phyloP scores from a whole-genome alignment of 331 rosid species.

The Malus hybrid region DNA sequence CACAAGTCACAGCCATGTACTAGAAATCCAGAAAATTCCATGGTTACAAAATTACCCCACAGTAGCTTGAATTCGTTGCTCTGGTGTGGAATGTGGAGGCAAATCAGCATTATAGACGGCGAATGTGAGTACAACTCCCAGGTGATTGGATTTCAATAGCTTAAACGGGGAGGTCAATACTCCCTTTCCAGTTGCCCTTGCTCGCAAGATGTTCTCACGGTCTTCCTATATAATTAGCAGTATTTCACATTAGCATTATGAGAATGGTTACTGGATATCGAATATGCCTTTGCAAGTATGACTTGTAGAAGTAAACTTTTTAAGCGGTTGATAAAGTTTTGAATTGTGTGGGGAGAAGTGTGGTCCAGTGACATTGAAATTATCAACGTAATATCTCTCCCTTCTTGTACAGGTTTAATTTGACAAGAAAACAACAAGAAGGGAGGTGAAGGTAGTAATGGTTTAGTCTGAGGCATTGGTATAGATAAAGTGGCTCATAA shows the following conservation, averaged over 20 bases:
- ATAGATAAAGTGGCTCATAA: not conserved
- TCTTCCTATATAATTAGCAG: constrained; percentile 49
- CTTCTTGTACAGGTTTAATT: not conserved
- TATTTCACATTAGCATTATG: not conserved
- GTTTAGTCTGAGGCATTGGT: not conserved
- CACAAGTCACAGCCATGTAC: not conserved
- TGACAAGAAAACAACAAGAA: not conserved
- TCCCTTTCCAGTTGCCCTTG: constrained; percentile 87
- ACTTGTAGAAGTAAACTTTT: not conserved
- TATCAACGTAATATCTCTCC: not conserved
- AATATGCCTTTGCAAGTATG: not conserved
- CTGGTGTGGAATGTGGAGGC: constrained; percentile 63
- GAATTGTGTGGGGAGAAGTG: not conserved
- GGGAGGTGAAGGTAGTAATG: not conserved
- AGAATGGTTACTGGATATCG: constrained; percentile 7
- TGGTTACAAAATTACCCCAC: constrained; percentile 56
- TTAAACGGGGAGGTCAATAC: constrained; percentile 94
- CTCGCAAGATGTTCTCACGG: constrained; percentile 90
- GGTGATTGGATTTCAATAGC: constrained; percentile 82
- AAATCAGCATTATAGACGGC: constrained; percentile 68
- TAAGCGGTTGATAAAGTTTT: not conserved
- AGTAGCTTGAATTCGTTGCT: constrained; percentile 69
- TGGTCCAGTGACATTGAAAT: not conserved
- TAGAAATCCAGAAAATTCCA: constrained; percentile 1
- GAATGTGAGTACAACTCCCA: constrained; percentile 93